Evolutionary conservation across 371 early-diverging fungal species (phyloP).

Genomic region (Phascolomyces articulosus): DNA sequence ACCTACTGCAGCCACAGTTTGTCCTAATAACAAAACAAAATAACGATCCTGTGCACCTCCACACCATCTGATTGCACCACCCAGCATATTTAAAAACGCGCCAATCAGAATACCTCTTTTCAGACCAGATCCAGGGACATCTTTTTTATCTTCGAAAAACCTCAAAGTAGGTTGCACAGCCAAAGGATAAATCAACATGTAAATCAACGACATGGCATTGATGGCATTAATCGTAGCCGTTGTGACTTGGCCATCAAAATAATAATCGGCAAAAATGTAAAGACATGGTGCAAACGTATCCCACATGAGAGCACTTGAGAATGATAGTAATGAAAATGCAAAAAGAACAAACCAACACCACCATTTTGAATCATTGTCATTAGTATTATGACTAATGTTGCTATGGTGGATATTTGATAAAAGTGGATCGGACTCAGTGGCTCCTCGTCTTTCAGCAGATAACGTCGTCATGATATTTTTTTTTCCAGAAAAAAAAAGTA

Average conservation of each 20-base stretch:
- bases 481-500: background rate
- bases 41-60: conserved; percentile 46
- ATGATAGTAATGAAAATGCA: conserved; percentile 46
- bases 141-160: conserved; percentile 41
- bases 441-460: too few relatives aligned
- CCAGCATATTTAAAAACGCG: conserved; percentile 44
- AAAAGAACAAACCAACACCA: conserved; percentile 48
- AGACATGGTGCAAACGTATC: conserved; percentile 60
- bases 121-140: conserved; percentile 39
- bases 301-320: conserved; percentile 55
- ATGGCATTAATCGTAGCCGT: conserved; percentile 45
- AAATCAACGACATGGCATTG: conserved; percentile 46
- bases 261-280: conserved; percentile 52
- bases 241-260: conserved; percentile 26
- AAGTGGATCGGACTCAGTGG: background rate
- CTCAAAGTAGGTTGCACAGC: conserved; percentile 45
- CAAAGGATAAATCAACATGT: conserved; percentile 56
- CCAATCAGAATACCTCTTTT: conserved; percentile 49
- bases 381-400: background rate
- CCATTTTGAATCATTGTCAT: background rate
- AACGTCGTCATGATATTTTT: too few relatives aligned
- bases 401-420: background rate
- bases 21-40: conserved; percentile 41
- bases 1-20: conserved; percentile 54
- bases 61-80: conserved; percentile 42